Base-by-base conservation (phyloP, 2,329 filamentous ascomycete species). In the Exophiala xenobiotica region DNA sequence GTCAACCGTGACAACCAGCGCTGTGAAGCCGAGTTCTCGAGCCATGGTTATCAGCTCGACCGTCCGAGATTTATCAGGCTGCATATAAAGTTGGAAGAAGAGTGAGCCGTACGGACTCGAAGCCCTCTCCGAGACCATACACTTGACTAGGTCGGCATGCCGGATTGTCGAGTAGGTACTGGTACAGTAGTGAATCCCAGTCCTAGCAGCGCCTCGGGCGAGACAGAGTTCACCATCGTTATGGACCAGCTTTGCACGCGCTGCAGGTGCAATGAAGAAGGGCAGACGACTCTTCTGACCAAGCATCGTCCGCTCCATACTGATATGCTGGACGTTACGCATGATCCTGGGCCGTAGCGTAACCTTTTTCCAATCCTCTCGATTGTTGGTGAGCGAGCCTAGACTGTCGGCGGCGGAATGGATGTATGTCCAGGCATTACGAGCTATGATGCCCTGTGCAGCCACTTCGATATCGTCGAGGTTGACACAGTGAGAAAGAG, bases 41-140 rank as follows among this genome's bases (percentile, higher is more conserved):
- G 66, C 67, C 41, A 63, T 64, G 2, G 64, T 70, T 4, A 81
- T 68, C 1, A 78, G 67, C 1, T 67, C 68, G 12, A 70, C 67
- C 2, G 77, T 77, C 46, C 76, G 77, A 18, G 67, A 50, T 3
- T 74, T 74, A 51, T 79, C 70, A 1, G 69, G 68, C 62, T 78
- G 78, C 40, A 79, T 75, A 61, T 81, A 80, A n/a, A 81, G 67
- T 56, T 81, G 78, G 39, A 54, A 59, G 14, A 51, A 51, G 8
- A 51, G 41, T 3, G 37, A 42, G 18, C 49, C 45, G 54, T 78
- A 29, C 75, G 0, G 77, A 69, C 46, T 14, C 6, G 9, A 44
- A 39, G 33, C 24, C 31, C 40, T 52, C 33, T 49, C 29, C 12
- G 18, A 31, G 12, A 11, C 24, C 18, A 57, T n/a, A 22, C 49